These are phyloP conservation scores for Tolypocladium tundrense DNA, from an alignment of 2,329 filamentous ascomycete species.

Conservation along the genomic window DNA sequence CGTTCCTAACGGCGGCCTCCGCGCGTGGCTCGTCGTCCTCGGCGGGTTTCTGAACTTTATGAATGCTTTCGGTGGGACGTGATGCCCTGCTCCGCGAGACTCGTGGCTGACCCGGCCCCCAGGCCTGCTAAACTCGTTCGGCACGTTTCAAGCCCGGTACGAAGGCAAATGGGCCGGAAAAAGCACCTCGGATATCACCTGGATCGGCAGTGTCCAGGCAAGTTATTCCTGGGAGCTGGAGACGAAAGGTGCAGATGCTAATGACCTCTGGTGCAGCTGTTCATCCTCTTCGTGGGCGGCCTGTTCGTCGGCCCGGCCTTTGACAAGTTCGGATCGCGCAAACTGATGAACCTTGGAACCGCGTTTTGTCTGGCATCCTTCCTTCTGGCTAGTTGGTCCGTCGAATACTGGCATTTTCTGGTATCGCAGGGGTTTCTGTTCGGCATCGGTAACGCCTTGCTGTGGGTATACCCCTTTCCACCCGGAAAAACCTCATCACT, in stretches of 20 bases:
- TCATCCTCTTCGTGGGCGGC: slow-evolving; percentile 28
- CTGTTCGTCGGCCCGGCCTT: slow-evolving; percentile 26
- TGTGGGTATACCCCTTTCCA: slow-evolving; percentile 10
- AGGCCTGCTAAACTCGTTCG: slow-evolving; percentile 33
- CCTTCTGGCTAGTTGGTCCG: slow-evolving; percentile 20
- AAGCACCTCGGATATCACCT: slow-evolving; percentile 23
- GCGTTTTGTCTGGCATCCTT: slow-evolving; percentile 25
- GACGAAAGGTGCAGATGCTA: too few relatives aligned
- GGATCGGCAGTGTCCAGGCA: slow-evolving; percentile 27
- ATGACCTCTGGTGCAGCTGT: slow-evolving; percentile 14
- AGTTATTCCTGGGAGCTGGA: not conserved
- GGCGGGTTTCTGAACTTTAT: slow-evolving; percentile 19
- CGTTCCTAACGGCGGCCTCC: slow-evolving; percentile 14
- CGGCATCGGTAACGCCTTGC: slow-evolving; percentile 27
- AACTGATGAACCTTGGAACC: slow-evolving; percentile 23
- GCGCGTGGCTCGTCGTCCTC: slow-evolving; percentile 21
- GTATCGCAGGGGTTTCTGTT: slow-evolving; percentile 29
- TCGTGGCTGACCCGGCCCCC: not conserved
- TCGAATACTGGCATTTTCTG: slow-evolving; percentile 25
- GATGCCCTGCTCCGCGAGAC: not conserved
- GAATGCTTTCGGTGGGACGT: slow-evolving; percentile 15
- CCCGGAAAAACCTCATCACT: not conserved
- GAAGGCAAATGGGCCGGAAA: slow-evolving; percentile 18
- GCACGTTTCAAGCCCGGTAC: slow-evolving; percentile 46
- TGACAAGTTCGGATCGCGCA: slow-evolving; percentile 27